Conservation (phyloP, 768 basidiomycete genomes). For the Daedalea quercina region DNA sequence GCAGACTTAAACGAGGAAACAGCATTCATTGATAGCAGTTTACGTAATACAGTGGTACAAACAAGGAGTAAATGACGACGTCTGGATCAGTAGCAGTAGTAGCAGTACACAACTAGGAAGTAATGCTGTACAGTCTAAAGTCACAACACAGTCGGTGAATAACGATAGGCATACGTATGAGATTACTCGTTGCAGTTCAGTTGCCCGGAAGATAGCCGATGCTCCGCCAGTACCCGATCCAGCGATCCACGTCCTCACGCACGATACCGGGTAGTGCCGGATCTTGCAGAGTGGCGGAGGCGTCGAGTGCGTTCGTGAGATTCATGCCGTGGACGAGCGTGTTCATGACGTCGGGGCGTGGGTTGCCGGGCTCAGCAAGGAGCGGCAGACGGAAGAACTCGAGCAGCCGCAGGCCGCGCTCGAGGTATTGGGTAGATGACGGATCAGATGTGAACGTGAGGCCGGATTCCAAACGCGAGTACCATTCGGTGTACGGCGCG, state of each 20-base stretch:
- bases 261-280: background rate
- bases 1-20: too few species aligned
- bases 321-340: background rate
- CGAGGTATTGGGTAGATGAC: background rate
- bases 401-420: constrained; percentile 7
- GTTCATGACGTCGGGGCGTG: background rate
- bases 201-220: constrained; percentile 6
- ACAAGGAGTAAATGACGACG: too few species aligned
- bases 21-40: too few species aligned
- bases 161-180: background rate
- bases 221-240: constrained; percentile 12
- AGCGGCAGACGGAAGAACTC: constrained; percentile 14
- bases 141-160: background rate
- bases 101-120: background rate
- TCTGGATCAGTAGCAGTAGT: background rate
- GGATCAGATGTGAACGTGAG: background rate
- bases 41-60: too few species aligned
- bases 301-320: background rate
- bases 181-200: background rate
- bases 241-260: constrained; percentile 2
- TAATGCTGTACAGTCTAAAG: background rate
- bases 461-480: constrained; percentile 16
- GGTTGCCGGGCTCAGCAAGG: background rate
- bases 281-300: constrained; percentile 4
- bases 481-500: constrained; percentile 30